Conservation (phyloP, 1,139 yeast species). For the Hemisphaericaspora xylanilytica region DNA sequence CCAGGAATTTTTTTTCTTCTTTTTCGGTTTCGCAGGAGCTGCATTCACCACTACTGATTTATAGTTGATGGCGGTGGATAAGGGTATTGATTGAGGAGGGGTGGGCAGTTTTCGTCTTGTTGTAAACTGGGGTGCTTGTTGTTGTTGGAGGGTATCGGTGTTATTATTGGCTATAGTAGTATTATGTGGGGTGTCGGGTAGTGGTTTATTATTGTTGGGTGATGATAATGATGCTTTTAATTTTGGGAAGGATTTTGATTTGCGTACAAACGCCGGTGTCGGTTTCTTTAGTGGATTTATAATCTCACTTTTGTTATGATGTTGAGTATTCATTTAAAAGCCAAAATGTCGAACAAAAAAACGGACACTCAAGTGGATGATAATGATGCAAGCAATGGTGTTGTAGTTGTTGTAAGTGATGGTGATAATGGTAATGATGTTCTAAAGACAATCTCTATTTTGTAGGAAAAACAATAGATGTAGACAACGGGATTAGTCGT, state of each 20-base stretch:
- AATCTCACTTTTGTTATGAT: slow-evolving; percentile 5
- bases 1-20: slow-evolving; percentile 14
- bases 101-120: not conserved
- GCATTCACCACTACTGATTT: too few species aligned
- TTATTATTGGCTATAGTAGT: too few species aligned
- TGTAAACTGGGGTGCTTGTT: not conserved
- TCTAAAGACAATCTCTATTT: too few species aligned
- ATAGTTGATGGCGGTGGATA: too few species aligned
- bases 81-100: not conserved
- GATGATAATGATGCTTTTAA: slow-evolving; percentile 3
- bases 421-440: too few species aligned
- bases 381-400: not conserved
- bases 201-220: not conserved
- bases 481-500: too few species aligned
- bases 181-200: not conserved
- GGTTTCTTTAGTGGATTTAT: not conserved
- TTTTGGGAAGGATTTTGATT: slow-evolving; percentile 12
- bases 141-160: too few species aligned
- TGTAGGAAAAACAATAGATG: too few species aligned
- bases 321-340: slow-evolving; percentile 7
- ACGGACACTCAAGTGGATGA: not conserved
- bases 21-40: not conserved
- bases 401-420: too few species aligned
- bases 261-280: slow-evolving; percentile 7
- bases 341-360: not conserved